Percentiles rank a stretch among this genome's conserved stretches.
Conservation (phyloP, 2,329 filamentous ascomycete genomes). For the Alternaria solani region DNA sequence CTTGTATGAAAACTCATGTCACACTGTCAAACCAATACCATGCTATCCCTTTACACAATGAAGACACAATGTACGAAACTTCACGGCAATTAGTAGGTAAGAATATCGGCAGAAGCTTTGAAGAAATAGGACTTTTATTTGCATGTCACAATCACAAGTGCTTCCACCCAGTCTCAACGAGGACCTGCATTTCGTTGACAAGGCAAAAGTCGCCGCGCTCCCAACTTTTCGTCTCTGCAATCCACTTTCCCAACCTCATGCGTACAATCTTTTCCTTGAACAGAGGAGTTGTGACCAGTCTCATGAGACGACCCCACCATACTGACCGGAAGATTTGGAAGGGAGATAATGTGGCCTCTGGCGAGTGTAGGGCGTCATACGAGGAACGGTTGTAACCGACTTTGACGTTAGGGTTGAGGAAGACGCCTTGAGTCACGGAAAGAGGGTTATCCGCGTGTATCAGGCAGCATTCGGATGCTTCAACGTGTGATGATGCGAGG, state of each 20-base stretch:
- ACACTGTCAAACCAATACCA: neutral
- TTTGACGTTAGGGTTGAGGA: conserved; percentile 72
- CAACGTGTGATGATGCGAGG: conserved; percentile 68
- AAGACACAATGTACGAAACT: neutral
- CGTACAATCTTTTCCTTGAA: conserved; percentile 22
- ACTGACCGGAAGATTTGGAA: conserved; percentile 17
- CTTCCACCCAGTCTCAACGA: conserved; percentile 47
- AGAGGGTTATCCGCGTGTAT: conserved; percentile 76
- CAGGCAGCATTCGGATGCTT: conserved; percentile 82
- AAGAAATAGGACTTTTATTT: neutral
- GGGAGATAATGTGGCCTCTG: conserved; percentile 17
- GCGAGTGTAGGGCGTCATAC: conserved; percentile 30
- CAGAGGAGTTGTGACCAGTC: conserved; percentile 17
- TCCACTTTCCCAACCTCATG: conserved; percentile 20
- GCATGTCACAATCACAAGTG: conserved; percentile 36
- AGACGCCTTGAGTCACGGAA: conserved; percentile 64
- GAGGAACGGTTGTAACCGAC: conserved; percentile 66
- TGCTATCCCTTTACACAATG: neutral
- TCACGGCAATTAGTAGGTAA: neutral
- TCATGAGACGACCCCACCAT: conserved; percentile 23
- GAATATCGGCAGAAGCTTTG: neutral
- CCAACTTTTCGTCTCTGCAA: conserved; percentile 5
- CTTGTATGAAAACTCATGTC: neutral
- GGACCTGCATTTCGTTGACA: conserved; percentile 52
- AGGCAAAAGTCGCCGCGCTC: conserved; percentile 47